phyloP scores from a whole-genome alignment of 2,329 filamentous ascomycete genomes.

The Xylaria sp. region DNA sequence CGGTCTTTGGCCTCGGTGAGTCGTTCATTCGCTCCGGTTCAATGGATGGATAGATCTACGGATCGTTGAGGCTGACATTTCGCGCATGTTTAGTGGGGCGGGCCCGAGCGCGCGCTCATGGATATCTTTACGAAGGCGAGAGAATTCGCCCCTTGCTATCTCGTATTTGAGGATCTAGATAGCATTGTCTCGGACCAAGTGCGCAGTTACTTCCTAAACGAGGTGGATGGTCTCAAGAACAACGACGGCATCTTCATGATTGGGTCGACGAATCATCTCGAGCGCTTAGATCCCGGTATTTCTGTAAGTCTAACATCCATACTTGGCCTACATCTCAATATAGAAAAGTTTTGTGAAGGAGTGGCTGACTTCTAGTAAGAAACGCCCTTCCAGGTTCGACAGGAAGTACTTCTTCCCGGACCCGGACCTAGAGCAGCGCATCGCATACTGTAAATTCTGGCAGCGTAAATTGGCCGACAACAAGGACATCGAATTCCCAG shows the following conservation, averaged over 20 bases:
- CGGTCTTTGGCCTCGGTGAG: slow-evolving; percentile 57
- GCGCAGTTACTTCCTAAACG: slow-evolving; percentile 77
- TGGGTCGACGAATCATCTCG: slow-evolving; percentile 73
- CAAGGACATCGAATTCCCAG: slow-evolving; percentile 69
- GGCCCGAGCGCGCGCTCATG: slow-evolving; percentile 66
- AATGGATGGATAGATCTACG: too few relatives aligned
- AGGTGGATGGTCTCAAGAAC: slow-evolving; percentile 75
- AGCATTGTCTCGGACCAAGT: slow-evolving; percentile 70
- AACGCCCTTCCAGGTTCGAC: slow-evolving; percentile 74
- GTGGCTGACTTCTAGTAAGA: slow-evolving; percentile 51
- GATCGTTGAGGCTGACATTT: slow-evolving; percentile 1
- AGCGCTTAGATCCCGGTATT: slow-evolving; percentile 74
- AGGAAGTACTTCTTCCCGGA: slow-evolving; percentile 74
- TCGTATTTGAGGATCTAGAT: slow-evolving; percentile 79
- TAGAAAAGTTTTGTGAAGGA: neutral
- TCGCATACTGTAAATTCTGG: slow-evolving; percentile 73
- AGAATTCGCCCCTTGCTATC: slow-evolving; percentile 72
- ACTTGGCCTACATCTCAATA: neutral
- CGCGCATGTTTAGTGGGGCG: slow-evolving; percentile 56
- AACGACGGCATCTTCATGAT: slow-evolving; percentile 80
- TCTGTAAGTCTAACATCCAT: slow-evolving; percentile 53
- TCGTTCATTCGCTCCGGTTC: slow-evolving; percentile 7
- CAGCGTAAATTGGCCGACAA: slow-evolving; percentile 66
- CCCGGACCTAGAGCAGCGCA: slow-evolving; percentile 64
- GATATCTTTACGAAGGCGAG: slow-evolving; percentile 69